Conservation (phyloP, 192 early-diverging fungal genomes). For the Gigaspora rosea region DNA sequence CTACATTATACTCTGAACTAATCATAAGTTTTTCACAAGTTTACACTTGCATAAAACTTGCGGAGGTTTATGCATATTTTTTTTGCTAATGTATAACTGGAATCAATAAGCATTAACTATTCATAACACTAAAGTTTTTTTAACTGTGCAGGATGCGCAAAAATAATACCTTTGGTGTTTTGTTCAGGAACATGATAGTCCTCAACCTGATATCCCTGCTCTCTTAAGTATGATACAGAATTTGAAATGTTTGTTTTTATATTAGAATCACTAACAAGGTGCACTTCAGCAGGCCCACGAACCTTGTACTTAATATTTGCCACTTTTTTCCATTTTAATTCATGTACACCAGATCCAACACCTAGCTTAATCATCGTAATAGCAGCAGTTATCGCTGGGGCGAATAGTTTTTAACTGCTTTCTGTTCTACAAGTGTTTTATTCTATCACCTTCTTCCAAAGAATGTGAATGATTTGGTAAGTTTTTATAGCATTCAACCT, state of each 20-base stretch:
- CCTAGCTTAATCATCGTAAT: neutral
- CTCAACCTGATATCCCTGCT: no score
- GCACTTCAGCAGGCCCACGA: neutral
- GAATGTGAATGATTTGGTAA: no score
- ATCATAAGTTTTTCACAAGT: no score
- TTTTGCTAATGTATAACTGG: no score
- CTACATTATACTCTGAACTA: no score
- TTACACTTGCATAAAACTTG: no score
- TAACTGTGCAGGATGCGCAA: neutral
- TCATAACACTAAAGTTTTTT: constrained; percentile 5
- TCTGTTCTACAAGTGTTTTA: neutral
- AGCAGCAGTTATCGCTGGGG: constrained; percentile 8
- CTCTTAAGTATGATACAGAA: neutral
- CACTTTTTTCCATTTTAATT: neutral
- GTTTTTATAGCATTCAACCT: constrained; percentile 16
- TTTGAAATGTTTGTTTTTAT: neutral
- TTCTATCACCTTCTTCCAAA: neutral
- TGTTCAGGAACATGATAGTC: neutral
- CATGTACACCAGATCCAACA: no score
- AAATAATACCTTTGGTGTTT: neutral
- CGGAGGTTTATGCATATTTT: no score
- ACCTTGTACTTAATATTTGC: constrained; percentile 2
- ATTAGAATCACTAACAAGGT: neutral
- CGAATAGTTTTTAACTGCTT: neutral
- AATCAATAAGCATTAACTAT: no score